Evolutionary conservation across 768 basidiomycete species (phyloP).

Genomic region (Tremella fuciformis): DNA sequence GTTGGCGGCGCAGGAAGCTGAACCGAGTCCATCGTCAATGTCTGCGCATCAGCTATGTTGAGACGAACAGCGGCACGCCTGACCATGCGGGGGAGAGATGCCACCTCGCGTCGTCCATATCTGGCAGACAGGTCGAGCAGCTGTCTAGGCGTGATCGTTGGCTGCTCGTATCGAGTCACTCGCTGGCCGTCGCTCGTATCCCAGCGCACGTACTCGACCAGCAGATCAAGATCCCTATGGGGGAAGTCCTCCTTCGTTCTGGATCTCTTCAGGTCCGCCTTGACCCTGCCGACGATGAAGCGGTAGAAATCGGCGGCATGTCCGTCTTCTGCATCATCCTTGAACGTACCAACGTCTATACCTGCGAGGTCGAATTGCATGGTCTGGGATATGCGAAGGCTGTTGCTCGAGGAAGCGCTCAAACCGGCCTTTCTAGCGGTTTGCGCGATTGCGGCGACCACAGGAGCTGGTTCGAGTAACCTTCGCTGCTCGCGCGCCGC

Average conservation of each 20-base stretch:
- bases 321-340: constrained; percentile 24
- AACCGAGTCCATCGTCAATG: constrained; percentile 39
- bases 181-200: constrained; percentile 24
- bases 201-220: constrained; percentile 27
- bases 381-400: constrained; percentile 31
- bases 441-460: constrained; percentile 41
- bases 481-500: constrained; percentile 24
- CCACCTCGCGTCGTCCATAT: constrained; percentile 30
- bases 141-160: constrained; percentile 21
- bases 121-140: constrained; percentile 30
- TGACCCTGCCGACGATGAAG: constrained; percentile 37
- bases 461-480: constrained; percentile 35
- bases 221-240: constrained; percentile 26
- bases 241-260: constrained; percentile 21
- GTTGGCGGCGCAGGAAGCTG: constrained; percentile 26
- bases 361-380: constrained; percentile 40
- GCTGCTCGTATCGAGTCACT: constrained; percentile 21
- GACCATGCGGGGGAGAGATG: constrained; percentile 35
- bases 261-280: constrained; percentile 29
- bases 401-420: not conserved
- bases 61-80: constrained; percentile 20
- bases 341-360: constrained; percentile 45
- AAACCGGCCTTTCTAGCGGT: constrained; percentile 28
- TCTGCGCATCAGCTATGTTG: constrained; percentile 19
- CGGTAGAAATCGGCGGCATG: constrained; percentile 37